phyloP scores from a whole-genome alignment of 257 asterid species.

The Cynanchum wilfordii region DNA sequence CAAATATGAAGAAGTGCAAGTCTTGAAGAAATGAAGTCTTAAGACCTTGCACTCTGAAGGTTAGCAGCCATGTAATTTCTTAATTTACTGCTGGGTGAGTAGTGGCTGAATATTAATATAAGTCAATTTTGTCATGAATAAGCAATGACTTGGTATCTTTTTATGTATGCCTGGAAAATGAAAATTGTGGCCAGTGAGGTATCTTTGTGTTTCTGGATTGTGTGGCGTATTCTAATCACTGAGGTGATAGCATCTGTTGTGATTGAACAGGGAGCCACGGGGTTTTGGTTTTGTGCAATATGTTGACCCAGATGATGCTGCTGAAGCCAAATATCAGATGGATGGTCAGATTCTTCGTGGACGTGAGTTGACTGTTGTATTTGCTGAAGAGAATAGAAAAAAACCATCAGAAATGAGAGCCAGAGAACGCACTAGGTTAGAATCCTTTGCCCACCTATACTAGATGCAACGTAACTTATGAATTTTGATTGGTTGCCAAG shows the following conservation, averaged over 20 bases:
- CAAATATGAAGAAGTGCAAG: conserved; percentile 40
- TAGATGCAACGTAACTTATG: background rate
- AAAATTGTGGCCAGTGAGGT: background rate
- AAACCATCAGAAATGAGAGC: conserved; percentile 76
- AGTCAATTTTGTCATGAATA: background rate
- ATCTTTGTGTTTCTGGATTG: background rate
- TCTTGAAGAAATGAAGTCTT: conserved; percentile 43
- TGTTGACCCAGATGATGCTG: conserved; percentile 71
- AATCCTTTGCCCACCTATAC: background rate
- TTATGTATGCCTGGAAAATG: background rate
- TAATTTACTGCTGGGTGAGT: conserved; percentile 22
- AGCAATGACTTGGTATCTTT: background rate
- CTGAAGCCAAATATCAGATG: conserved; percentile 75
- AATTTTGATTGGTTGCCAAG: background rate
- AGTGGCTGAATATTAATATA: no score
- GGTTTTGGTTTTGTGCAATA: conserved; percentile 90
- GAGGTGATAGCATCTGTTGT: background rate
- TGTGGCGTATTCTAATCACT: background rate
- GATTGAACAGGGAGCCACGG: conserved; percentile 56
- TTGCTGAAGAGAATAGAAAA: conserved; percentile 75
- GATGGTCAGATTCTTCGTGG: conserved; percentile 60
- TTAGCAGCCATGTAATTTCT: conserved; percentile 32
- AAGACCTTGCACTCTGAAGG: conserved; percentile 39
- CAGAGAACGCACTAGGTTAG: conserved; percentile 38
- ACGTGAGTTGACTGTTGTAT: conserved; percentile 66